Conservation (phyloP, 768 basidiomycete species). For the Boletus barrowsii region DNA sequence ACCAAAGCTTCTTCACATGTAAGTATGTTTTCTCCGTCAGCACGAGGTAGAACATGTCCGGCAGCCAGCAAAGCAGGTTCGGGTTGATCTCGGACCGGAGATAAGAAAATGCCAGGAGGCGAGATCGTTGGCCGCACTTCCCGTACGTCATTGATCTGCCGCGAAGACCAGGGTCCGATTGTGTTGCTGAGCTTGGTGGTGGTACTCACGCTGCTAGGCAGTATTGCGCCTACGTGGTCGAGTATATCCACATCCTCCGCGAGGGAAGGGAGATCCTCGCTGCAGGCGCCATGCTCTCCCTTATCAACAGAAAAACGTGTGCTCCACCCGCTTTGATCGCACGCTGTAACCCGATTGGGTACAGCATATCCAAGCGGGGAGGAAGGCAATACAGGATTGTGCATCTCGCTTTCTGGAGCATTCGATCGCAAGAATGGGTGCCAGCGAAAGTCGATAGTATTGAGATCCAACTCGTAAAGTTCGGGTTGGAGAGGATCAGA, state of each 20-base stretch:
- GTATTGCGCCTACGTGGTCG: not conserved
- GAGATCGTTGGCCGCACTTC: slow-evolving; percentile 11
- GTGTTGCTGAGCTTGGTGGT: not conserved
- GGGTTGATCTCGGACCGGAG: slow-evolving; percentile 24
- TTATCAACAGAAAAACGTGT: slow-evolving; percentile 13
- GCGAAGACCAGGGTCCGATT: slow-evolving; percentile 3
- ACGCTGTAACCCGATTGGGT: slow-evolving; percentile 1
- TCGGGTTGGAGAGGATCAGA: slow-evolving; percentile 38
- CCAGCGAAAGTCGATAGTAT: slow-evolving; percentile 55
- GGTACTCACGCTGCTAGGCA: slow-evolving; percentile 7
- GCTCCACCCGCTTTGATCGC: slow-evolving; percentile 18
- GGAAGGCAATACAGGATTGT: not conserved
- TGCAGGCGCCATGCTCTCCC: slow-evolving; percentile 4
- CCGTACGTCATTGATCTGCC: slow-evolving; percentile 16
- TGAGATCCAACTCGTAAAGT: slow-evolving; percentile 38
- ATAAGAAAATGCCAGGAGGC: slow-evolving; percentile 26
- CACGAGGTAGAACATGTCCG: slow-evolving; percentile 10
- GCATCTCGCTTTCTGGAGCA: slow-evolving; percentile 5
- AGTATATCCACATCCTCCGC: slow-evolving; percentile 7
- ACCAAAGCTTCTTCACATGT: slow-evolving; percentile 9
- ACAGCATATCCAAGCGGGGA: not conserved
- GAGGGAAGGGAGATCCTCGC: slow-evolving; percentile 9
- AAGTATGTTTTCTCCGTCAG: slow-evolving; percentile 13
- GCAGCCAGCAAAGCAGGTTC: slow-evolving; percentile 7
- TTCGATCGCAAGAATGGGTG: slow-evolving; percentile 42